Evolutionary conservation across 495 filamentous ascomycete genomes (phyloP), one percentile per base, ranked within the genome.

Genomic region (Penicillium maclennaniae): DNA sequence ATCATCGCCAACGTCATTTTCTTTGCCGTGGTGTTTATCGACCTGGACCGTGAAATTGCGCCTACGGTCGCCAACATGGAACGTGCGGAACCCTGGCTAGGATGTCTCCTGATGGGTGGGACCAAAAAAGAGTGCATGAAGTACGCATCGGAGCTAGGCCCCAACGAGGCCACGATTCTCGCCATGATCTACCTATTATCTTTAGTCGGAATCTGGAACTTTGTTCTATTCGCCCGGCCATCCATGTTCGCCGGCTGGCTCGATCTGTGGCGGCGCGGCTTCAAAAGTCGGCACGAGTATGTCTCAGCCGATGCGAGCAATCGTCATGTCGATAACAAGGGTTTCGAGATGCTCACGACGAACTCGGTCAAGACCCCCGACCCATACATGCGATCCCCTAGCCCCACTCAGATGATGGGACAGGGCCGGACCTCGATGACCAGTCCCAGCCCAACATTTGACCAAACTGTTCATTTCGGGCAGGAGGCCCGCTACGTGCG

Each of bases 1-100:
- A 95, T 97, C 54, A 77, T 97, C 49, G 80, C 81, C 41, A 91
- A 97, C 66, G 88, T 96, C 42, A 83, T 97, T 56, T 92, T 95
- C 76, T 92, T 97, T 64, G 84, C 91, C 8, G 79, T 95, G 17
- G 80, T 96, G 50, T 97, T 97, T 68, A 83, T 97, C 51, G 85
- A 87, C 61, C 78, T 95, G 57, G 88, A 98, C 67, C 81, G 80
- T 41, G 81, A 86, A 6, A 75, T 87, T 8, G 67, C 80, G 43
- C 64, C 78, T 27, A 82, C 82, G 4, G 67, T 70, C 14, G 62
- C 75, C 20, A 76, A 91, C 64, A 53, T 77, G 0, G 55, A 55
- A 1, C 79, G 82, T 42, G 81, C 84, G 4, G 53, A 68, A 36
- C 75, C 80, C 0, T 97, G 91, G 89, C 63, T 93, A 2, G n/a